These are phyloP conservation scores for Pterula multifida DNA, from an alignment of 1,284 basidiomycete genomes.

Conservation along the genomic window DNA sequence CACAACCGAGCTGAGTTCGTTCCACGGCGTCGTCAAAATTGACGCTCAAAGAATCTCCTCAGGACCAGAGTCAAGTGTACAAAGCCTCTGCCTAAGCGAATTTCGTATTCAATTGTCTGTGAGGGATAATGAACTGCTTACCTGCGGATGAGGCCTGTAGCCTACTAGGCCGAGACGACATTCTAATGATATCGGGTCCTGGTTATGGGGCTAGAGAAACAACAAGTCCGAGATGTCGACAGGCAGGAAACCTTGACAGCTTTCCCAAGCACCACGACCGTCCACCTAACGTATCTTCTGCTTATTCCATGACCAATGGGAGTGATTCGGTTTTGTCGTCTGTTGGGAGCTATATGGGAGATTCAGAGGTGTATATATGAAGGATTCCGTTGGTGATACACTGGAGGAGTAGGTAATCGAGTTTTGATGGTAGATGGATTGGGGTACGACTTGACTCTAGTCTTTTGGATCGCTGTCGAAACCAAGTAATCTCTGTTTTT, in stretches of 20 bases:
- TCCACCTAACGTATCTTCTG: background rate
- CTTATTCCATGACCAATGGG: background rate
- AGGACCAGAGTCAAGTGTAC: constrained; percentile 42
- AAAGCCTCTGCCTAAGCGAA: constrained; percentile 37
- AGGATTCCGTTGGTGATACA: too few species aligned
- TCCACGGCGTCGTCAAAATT: constrained; percentile 6
- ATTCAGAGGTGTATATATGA: too few species aligned
- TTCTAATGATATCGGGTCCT: background rate
- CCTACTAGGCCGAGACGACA: background rate
- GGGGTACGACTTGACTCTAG: too few species aligned
- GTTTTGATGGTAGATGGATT: too few species aligned
- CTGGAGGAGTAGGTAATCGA: too few species aligned
- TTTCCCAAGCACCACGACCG: background rate
- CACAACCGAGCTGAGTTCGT: constrained; percentile 23
- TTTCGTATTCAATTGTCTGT: constrained; percentile 16
- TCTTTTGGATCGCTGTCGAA: too few species aligned
- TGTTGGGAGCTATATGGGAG: background rate
- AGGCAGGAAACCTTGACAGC: background rate
- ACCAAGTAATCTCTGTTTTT: too few species aligned
- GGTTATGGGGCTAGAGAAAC: background rate
- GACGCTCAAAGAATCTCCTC: constrained; percentile 24
- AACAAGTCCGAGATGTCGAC: too few species aligned
- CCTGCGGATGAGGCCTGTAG: background rate
- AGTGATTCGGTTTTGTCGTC: background rate
- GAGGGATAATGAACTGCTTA: background rate